Evolutionary conservation across 2,329 filamentous ascomycete species (phyloP), one percentile per base, ranked within the genome.

Genomic region (Aureobasidium sp.): DNA sequence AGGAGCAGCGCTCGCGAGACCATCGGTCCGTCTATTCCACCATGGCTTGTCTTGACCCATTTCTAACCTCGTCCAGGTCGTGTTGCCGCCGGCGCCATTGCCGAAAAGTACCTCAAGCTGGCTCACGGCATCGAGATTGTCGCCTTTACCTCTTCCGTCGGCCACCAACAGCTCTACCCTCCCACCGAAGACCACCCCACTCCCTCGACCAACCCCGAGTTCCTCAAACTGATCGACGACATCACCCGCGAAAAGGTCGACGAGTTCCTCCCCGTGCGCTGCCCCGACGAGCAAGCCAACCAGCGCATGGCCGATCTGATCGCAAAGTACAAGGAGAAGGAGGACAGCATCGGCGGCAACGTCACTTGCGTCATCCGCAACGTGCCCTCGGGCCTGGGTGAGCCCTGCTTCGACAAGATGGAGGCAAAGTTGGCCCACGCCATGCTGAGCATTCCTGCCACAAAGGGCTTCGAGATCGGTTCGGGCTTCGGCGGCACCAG

Each of bases 401-500:
- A 97, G 77, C 93, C 91, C 1, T 87, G 83, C 70, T 97, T 98
- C 70, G 88, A 95, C 71, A 97, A 97, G 76, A 78, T 97, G 39
- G 90, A 98, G 75, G 93, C 93, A 6, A 81, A 80, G 67, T 82
- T 98, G 41, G 90, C 83, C 22, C 91, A 97, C 66, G 93, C 88
- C 45, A 97, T 98, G 88, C 79, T 97, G 58, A 89, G 83, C 67
- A 95, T 97, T 63, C 93, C 93, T 4, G 90, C 93, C 3, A 91
- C 87, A 32, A 98, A 97, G 74, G 91, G 86, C 52, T 97, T 97
- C 66, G 91, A 97, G 68, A 85, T 97, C 60, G 93, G 93, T 52
- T 95, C 88, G 50, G 93, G 93, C 11, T 97, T 97, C 69, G 83
- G 79, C 47, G 91, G 93, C 55, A 86, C 86, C 64, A 86, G 90